Percentiles rank a stretch among this genome's conserved stretches.
phyloP scores from a whole-genome alignment of 2,329 filamentous ascomycete species.

The Xylariaceae sp. region DNA sequence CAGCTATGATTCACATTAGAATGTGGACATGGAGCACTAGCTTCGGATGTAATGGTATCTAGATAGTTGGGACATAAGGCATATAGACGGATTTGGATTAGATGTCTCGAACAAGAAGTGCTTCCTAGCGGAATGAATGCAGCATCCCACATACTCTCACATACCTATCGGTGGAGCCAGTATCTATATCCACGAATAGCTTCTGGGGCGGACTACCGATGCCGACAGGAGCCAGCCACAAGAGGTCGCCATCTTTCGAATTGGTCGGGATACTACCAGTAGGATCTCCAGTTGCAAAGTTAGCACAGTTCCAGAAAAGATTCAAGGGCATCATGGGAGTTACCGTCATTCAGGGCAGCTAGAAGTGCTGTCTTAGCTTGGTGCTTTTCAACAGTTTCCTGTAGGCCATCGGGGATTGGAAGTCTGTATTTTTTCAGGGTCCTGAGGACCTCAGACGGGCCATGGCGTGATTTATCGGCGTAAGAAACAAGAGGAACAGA shows the following conservation, averaged over 20 bases:
- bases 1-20: constrained; percentile 36
- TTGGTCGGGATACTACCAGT: constrained; percentile 10
- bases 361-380: constrained; percentile 20
- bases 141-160: constrained; percentile 47
- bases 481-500: constrained; percentile 27
- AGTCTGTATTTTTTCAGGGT: constrained; percentile 33
- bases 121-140: not conserved
- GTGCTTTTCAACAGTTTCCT: constrained; percentile 26
- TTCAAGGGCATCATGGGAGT: not conserved
- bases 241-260: constrained; percentile 36
- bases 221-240: constrained; percentile 40
- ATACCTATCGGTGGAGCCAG: constrained; percentile 57
- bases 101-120: not conserved
- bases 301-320: not conserved
- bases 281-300: constrained; percentile 16
- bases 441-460: constrained; percentile 29
- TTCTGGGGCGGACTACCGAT: constrained; percentile 45
- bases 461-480: constrained; percentile 22
- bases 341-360: constrained; percentile 15
- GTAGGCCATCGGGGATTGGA: constrained; percentile 27
- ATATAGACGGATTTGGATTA: not conserved
- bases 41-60: constrained; percentile 6
- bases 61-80: too few relatives aligned
- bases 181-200: constrained; percentile 46
- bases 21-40: not conserved